phyloP scores from a whole-genome alignment of 495 filamentous ascomycete species.

The Aspergillus ostianus region DNA sequence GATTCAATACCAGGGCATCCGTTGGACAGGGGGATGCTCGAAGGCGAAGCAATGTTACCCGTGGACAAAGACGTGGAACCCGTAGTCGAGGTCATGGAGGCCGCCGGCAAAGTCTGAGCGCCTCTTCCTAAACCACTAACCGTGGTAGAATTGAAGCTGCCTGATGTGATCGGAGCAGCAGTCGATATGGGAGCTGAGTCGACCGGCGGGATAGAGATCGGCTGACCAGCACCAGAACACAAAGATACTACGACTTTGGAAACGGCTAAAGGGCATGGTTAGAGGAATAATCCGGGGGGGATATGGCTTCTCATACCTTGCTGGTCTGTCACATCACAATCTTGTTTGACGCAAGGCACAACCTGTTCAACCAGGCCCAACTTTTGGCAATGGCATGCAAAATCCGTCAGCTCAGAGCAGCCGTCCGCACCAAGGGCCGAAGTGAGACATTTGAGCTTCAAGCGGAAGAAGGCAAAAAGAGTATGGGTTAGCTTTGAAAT shows the following conservation, averaged over 20 bases:
- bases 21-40: no score
- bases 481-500: no score
- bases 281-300: not conserved
- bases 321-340: constrained; percentile 39
- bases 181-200: constrained; percentile 18
- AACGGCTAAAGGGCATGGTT: constrained; percentile 25
- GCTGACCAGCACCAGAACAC: constrained; percentile 39
- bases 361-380: constrained; percentile 35
- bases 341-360: constrained; percentile 45
- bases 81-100: no score
- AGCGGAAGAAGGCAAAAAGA: no score
- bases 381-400: constrained; percentile 53
- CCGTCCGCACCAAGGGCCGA: constrained; percentile 39
- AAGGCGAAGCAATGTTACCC: no score
- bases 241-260: constrained; percentile 34
- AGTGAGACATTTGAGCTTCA: constrained; percentile 45
- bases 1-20: no score
- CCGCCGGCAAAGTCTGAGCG: no score
- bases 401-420: constrained; percentile 46
- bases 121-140: no score
- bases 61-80: no score
- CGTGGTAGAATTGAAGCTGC: no score
- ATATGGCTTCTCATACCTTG: constrained; percentile 24
- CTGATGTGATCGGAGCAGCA: not conserved
- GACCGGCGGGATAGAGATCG: constrained; percentile 38